These are phyloP conservation scores for Jatropha multifida DNA, from an alignment of 441 rosid species.

Conservation along the genomic window DNA sequence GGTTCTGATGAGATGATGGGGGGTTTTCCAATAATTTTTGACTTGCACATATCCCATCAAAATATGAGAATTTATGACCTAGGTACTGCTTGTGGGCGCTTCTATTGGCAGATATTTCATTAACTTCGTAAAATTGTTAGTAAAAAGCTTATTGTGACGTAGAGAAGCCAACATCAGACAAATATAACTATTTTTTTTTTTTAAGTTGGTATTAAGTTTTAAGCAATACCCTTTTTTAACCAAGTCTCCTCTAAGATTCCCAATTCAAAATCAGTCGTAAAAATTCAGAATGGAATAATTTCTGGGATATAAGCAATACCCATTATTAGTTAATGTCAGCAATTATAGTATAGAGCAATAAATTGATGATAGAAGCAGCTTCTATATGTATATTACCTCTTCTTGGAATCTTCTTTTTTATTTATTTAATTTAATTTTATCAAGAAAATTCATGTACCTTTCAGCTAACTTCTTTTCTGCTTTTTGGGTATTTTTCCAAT, in stretches of 20 bases:
- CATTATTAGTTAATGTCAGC: conserved; percentile 18
- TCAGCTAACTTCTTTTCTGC: conserved; percentile 14
- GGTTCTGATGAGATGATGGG: conserved; percentile 23
- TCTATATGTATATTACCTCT: neutral
- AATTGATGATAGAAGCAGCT: conserved; percentile 26
- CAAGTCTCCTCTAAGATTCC: conserved; percentile 32
- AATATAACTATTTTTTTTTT: neutral
- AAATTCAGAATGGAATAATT: conserved; percentile 13
- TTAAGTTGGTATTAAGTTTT: conserved; percentile 16
- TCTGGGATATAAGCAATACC: conserved; percentile 23
- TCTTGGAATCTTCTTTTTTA: conserved; percentile 10
- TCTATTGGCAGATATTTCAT: conserved; percentile 21
- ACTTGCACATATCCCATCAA: conserved; percentile 19
- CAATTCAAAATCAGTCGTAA: conserved; percentile 19
- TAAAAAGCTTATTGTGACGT: conserved; percentile 2
- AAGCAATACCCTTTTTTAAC: conserved; percentile 27
- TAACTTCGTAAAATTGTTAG: conserved; percentile 2
- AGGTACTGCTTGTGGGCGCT: conserved; percentile 24
- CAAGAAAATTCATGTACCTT: conserved; percentile 7
- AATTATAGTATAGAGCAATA: conserved; percentile 23
- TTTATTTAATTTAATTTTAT: neutral
- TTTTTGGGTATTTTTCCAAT: conserved; percentile 25
- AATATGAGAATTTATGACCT: conserved; percentile 18
- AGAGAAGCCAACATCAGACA: conserved; percentile 15
- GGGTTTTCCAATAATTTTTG: conserved; percentile 22